These are phyloP conservation scores for Mycena olivaceomarginata DNA, from an alignment of 768 basidiomycete genomes.

Conservation along the genomic window DNA sequence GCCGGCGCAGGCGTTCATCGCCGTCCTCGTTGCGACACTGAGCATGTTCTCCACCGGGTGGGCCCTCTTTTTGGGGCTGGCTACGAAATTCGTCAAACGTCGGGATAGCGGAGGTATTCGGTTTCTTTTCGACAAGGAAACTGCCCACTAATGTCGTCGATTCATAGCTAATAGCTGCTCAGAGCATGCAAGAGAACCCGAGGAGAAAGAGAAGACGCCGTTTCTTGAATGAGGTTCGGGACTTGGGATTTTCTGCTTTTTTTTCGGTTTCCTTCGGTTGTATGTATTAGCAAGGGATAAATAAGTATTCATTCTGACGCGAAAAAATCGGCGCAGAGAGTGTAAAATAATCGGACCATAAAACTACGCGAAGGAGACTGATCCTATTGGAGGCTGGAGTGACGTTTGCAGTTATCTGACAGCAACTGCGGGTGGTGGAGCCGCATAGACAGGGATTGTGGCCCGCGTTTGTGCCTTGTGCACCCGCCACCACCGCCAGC, in stretches of 20 bases:
- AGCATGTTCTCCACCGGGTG: slow-evolving; percentile 47
- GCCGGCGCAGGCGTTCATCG: slow-evolving; percentile 42
- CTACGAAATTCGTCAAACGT: slow-evolving; percentile 1
- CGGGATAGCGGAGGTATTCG: neutral
- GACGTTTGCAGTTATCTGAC: slow-evolving; percentile 7
- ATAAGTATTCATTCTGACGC: too few species aligned
- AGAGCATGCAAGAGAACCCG: neutral
- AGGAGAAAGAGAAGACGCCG: neutral
- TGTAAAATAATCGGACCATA: too few species aligned
- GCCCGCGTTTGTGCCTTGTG: slow-evolving; percentile 7
- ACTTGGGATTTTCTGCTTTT: too few species aligned
- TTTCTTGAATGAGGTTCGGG: slow-evolving; percentile 3
- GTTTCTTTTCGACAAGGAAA: neutral
- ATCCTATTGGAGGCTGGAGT: too few species aligned
- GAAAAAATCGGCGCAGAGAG: too few species aligned
- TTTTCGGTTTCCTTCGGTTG: too few species aligned
- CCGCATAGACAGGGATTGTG: slow-evolving; percentile 5
- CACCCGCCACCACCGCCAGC: slow-evolving; percentile 21
- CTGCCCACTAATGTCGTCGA: neutral
- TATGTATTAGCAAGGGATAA: too few species aligned
- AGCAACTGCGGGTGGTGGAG: slow-evolving; percentile 13
- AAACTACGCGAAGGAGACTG: too few species aligned
- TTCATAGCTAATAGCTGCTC: slow-evolving; percentile 18
- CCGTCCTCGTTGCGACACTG: slow-evolving; percentile 50
- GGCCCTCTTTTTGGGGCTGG: neutral